A percentile compares a stretch with the other conserved stretches of the same genome.
phyloP scores from a whole-genome alignment of 1,139 yeast genomes.

The Blastobotrys arbuscula region DNA sequence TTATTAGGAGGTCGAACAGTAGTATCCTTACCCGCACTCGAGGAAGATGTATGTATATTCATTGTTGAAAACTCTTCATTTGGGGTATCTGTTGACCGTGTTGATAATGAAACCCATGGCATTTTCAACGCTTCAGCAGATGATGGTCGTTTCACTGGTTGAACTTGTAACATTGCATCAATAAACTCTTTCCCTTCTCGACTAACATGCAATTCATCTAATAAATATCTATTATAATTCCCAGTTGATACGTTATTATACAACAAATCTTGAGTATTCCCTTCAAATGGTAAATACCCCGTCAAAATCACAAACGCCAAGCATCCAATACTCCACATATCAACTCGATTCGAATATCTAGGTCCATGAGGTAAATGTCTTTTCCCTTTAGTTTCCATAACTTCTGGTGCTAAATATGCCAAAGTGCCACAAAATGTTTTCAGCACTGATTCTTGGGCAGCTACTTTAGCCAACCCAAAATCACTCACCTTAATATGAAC shows the following conservation, averaged over 20 bases:
- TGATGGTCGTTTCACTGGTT: conserved; percentile 63
- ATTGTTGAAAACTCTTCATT: conserved; percentile 6
- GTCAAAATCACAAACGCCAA: conserved; percentile 83
- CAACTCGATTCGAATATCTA: conserved; percentile 80
- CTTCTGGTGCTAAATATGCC: conserved; percentile 93
- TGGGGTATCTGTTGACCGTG: neutral
- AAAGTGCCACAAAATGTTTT: conserved; percentile 87
- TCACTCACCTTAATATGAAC: conserved; percentile 87
- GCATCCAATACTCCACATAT: conserved; percentile 96
- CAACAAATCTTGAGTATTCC: conserved; percentile 80
- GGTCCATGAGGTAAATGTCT: conserved; percentile 26
- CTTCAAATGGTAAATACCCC: conserved; percentile 90
- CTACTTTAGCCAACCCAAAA: conserved; percentile 82
- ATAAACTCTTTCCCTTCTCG: conserved; percentile 65
- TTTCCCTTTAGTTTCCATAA: conserved; percentile 59
- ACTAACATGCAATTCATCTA: conserved; percentile 60
- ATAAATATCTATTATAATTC: conserved; percentile 72
- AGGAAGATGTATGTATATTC: conserved; percentile 6
- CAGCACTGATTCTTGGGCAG: conserved; percentile 71
- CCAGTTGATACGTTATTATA: conserved; percentile 73
- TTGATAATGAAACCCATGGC: conserved; percentile 44
- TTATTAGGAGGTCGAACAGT: conserved; percentile 1
- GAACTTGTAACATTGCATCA: conserved; percentile 61
- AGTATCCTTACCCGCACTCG: conserved; percentile 2
- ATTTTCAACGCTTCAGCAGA: conserved; percentile 70